Conservation (phyloP, 2,329 filamentous ascomycete species). For the Monosporascus sp. region DNA sequence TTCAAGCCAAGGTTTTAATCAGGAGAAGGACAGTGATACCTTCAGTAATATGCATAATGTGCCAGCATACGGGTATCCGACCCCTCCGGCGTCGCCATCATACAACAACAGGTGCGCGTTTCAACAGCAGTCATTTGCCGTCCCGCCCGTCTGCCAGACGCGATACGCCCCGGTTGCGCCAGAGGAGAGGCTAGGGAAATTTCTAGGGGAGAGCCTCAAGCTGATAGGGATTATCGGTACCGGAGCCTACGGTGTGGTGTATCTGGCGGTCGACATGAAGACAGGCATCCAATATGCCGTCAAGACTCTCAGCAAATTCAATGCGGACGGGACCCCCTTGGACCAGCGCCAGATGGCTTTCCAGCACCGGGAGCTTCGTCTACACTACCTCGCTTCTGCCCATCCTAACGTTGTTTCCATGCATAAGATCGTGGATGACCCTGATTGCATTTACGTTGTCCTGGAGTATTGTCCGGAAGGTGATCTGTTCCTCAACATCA, state of each 20-base stretch:
- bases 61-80: conserved; percentile 50
- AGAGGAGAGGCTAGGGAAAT: conserved; percentile 79
- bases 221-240: conserved; percentile 82
- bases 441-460: conserved; percentile 92
- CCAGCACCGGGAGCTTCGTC: conserved; percentile 85
- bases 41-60: conserved; percentile 54
- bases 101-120: conserved; percentile 44
- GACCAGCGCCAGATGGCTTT: conserved; percentile 83
- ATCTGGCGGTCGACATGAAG: conserved; percentile 78
- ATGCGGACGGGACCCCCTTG: conserved; percentile 62
- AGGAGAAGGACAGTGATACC: conserved; percentile 22
- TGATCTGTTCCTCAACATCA: conserved; percentile 96
- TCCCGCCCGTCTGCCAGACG: conserved; percentile 34
- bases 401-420: conserved; percentile 93
- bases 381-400: conserved; percentile 83
- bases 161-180: conserved; percentile 57
- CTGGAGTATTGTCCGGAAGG: conserved; percentile 96
- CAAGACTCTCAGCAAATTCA: conserved; percentile 92
- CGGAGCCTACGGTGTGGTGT: conserved; percentile 95
- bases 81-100: conserved; percentile 51
- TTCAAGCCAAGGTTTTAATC: conserved; percentile 16
- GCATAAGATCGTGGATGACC: conserved; percentile 85
- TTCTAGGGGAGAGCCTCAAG: conserved; percentile 77
- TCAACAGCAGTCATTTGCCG: conserved; percentile 32
- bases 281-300: conserved; percentile 83